Evolutionary conservation across 2,329 filamentous ascomycete species (phyloP).

Genomic region (Fusarium austroafricanum): DNA sequence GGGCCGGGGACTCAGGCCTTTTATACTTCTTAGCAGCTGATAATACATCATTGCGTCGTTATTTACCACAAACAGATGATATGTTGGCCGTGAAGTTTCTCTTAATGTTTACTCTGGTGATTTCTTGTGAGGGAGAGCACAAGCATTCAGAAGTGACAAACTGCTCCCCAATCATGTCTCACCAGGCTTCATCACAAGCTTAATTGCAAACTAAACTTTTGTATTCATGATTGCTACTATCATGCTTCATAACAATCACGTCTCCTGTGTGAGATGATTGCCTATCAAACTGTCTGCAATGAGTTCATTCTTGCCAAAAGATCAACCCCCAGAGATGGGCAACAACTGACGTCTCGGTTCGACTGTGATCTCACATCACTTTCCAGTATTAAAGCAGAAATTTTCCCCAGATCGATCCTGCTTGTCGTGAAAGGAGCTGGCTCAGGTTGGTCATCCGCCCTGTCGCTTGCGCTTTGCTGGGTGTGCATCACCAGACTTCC

Average conservation of each 20-base stretch:
- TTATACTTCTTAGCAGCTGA: too few species aligned
- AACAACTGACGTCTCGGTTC: not conserved
- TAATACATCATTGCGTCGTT: too few species aligned
- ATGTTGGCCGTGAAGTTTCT: not conserved
- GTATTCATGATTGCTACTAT: not conserved
- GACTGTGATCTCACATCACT: too few species aligned
- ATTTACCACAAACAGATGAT: rapidly evolving
- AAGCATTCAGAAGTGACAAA: rapidly evolving
- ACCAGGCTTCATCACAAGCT: not conserved
- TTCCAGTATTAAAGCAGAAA: not conserved
- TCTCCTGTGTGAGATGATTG: not conserved
- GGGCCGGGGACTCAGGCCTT: too few species aligned
- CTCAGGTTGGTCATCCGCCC: too few species aligned
- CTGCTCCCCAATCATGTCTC: not conserved
- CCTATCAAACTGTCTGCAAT: not conserved
- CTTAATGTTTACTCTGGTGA: not conserved
- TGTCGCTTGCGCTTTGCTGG: not conserved
- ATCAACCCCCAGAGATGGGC: not conserved
- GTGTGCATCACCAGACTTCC: not conserved
- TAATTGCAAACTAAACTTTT: not conserved
- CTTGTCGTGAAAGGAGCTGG: too few species aligned
- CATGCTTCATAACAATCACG: too few species aligned
- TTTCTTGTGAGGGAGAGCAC: not conserved
- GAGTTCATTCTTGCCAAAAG: not conserved
- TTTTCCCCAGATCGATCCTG: too few species aligned